These are phyloP conservation scores for Venturiaceae sp. DNA, from an alignment of 2,329 filamentous ascomycete species.

Conservation along the genomic window DNA sequence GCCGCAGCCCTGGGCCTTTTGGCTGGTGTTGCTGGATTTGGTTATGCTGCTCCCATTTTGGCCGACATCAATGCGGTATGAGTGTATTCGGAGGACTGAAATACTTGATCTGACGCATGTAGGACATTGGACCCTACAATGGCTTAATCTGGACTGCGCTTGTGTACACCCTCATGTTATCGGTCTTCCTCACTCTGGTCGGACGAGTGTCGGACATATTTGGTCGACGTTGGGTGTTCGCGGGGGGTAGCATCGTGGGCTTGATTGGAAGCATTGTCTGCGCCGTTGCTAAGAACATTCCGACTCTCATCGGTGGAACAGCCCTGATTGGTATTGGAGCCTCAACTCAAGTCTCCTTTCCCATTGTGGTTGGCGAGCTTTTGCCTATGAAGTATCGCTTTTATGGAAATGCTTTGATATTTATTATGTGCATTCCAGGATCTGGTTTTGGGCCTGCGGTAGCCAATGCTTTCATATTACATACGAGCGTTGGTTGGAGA, in stretches of 20 bases:
- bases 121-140: slow-evolving; percentile 26
- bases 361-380: slow-evolving; percentile 14
- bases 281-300: slow-evolving; percentile 11
- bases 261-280: slow-evolving; percentile 8
- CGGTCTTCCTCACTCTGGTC: slow-evolving; percentile 24
- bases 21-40: slow-evolving; percentile 4
- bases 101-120: no score
- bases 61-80: background rate
- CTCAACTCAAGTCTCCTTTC: slow-evolving; percentile 11
- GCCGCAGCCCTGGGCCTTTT: slow-evolving; percentile 3
- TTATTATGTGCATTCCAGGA: background rate
- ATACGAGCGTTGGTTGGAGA: slow-evolving; percentile 14
- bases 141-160: slow-evolving; percentile 15
- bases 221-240: slow-evolving; percentile 4
- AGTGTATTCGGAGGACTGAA: no score
- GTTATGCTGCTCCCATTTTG: background rate
- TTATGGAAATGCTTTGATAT: slow-evolving; percentile 11
- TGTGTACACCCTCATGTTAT: slow-evolving; percentile 1
- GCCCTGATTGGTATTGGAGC: background rate
- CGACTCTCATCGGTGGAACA: slow-evolving; percentile 10
- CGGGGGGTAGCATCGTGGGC: background rate
- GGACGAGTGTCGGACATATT: slow-evolving; percentile 5
- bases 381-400: slow-evolving; percentile 17
- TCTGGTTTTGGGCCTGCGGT: slow-evolving; percentile 13
- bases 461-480: slow-evolving; percentile 10